These are phyloP conservation scores for Fraxinus latifolia DNA, from an alignment of 305 asterid genomes.

Conservation along the genomic window DNA sequence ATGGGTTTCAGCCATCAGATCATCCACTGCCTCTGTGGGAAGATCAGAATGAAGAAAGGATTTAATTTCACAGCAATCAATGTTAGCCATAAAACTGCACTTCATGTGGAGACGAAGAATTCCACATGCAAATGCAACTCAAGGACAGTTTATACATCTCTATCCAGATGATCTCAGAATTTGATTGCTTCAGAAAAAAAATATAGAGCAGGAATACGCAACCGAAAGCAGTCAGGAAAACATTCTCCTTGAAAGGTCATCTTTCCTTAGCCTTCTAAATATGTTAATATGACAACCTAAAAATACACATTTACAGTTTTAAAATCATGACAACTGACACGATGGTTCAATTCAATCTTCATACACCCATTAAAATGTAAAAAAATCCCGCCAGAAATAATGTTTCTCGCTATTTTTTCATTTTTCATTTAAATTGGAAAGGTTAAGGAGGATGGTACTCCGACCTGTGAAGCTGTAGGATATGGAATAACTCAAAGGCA, in stretches of 20 bases:
- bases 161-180: background rate
- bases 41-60: conserved; percentile 21
- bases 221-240: background rate
- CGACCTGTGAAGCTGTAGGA: background rate
- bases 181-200: conserved; percentile 7
- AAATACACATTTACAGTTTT: background rate
- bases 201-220: background rate
- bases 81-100: background rate
- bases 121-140: conserved; percentile 8
- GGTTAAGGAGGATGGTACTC: background rate
- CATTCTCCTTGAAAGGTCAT: background rate
- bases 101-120: background rate
- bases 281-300: background rate
- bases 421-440: background rate
- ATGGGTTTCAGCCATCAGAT: conserved; percentile 85
- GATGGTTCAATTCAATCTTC: background rate
- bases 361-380: background rate
- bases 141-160: background rate
- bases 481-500: background rate
- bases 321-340: background rate
- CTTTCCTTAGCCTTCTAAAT: conserved; percentile 4
- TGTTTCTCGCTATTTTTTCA: background rate
- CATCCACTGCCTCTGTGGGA: conserved; percentile 91
- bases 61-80: conserved; percentile 3
- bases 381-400: background rate